These are phyloP conservation scores for Bimuria novae-zelandiae DNA, from an alignment of 2,329 filamentous ascomycete species.

Conservation along the genomic window DNA sequence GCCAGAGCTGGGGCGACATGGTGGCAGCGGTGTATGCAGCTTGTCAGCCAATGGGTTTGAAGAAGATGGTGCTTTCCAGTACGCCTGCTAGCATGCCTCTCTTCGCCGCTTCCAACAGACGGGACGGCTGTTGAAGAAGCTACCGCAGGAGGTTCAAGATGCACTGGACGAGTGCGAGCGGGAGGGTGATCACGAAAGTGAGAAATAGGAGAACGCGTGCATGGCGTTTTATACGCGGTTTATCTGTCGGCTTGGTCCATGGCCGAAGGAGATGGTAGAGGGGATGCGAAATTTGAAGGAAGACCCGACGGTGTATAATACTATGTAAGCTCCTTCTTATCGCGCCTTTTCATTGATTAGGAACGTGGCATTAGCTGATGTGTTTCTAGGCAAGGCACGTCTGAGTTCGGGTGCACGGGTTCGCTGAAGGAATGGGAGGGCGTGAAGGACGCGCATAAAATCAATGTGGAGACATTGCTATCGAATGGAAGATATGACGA, in stretches of 20 bases:
- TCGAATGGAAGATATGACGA: conserved; percentile 52
- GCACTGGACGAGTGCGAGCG: conserved; percentile 20
- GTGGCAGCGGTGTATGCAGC: conserved; percentile 51
- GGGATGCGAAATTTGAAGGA: conserved; percentile 33
- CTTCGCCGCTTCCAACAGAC: too few relatives aligned
- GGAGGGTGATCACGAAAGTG: conserved; percentile 11
- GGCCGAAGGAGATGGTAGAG: conserved; percentile 20
- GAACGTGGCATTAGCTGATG: too few relatives aligned
- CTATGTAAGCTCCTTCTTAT: conserved; percentile 29
- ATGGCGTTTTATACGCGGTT: conserved; percentile 12
- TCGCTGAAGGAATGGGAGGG: conserved; percentile 46
- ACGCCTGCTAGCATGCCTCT: conserved; percentile 21
- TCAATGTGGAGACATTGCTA: conserved; percentile 43
- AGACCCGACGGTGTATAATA: conserved; percentile 42
- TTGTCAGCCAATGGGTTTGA: conserved; percentile 28
- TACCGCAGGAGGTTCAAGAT: conserved; percentile 28
- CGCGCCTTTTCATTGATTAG: background rate
- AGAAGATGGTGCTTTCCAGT: conserved; percentile 44
- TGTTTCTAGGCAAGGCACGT: conserved; percentile 39
- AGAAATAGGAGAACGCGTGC: conserved; percentile 12
- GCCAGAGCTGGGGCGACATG: conserved; percentile 61
- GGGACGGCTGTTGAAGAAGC: conserved; percentile 14
- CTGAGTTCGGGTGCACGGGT: conserved; percentile 47
- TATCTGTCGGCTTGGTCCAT: conserved; percentile 15
- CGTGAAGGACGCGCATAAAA: conserved; percentile 19